Percentiles rank a stretch among this genome's conserved stretches.
Evolutionary conservation across 1,139 yeast species (phyloP).

Genomic region (Yamadazyma buinensis): DNA sequence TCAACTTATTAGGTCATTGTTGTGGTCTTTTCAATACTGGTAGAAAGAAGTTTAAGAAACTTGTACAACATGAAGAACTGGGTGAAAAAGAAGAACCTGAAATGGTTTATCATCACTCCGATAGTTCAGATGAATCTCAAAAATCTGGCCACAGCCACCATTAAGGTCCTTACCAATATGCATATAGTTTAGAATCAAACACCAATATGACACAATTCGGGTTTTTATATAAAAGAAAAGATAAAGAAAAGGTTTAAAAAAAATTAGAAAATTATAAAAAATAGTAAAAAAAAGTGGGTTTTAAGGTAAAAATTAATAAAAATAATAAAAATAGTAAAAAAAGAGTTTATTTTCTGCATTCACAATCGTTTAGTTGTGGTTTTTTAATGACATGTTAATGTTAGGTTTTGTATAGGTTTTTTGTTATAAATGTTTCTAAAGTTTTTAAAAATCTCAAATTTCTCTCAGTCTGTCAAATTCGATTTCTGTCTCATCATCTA

Average conservation of each 20-base stretch:
- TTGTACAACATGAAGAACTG: slow-evolving; percentile 22
- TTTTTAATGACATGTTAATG: not conserved
- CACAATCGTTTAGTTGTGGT: not conserved
- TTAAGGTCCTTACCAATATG: not conserved
- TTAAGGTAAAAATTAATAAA: no score
- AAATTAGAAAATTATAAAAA: no score
- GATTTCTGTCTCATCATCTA: slow-evolving; percentile 1
- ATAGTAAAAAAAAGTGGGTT: no score
- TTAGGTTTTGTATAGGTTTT: slow-evolving; percentile 2
- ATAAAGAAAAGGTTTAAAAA: no score
- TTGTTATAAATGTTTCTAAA: not conserved
- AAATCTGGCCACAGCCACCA: slow-evolving; percentile 3
- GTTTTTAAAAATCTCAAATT: not conserved
- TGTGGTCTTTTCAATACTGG: slow-evolving; percentile 38
- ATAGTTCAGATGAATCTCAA: slow-evolving; percentile 6
- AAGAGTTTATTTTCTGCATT: not conserved
- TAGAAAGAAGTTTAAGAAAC: slow-evolving; percentile 27
- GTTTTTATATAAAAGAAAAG: no score
- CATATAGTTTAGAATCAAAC: no score
- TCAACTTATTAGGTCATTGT: slow-evolving; percentile 42
- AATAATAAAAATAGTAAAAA: no score
- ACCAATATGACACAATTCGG: no score
- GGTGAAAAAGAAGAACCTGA: slow-evolving; percentile 14
- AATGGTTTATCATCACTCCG: slow-evolving; percentile 27
- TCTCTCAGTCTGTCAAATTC: not conserved